Percentiles rank a stretch among this genome's conserved stretches.
phyloP scores from a whole-genome alignment of 768 basidiomycete genomes.

The Xerocomellus dryophilus region DNA sequence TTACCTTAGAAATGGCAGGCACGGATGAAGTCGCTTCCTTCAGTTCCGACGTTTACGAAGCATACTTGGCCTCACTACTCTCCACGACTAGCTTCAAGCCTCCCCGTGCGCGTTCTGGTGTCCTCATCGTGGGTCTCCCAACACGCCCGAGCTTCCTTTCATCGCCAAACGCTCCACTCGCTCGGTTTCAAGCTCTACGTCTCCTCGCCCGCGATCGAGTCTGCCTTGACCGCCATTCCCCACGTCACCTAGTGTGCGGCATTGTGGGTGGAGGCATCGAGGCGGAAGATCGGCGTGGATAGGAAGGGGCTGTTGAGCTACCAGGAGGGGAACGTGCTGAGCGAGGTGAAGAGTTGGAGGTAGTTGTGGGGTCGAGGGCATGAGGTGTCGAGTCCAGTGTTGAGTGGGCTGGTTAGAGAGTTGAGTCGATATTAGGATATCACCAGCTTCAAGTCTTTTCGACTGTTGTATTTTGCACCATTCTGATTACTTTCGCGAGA shows the following conservation, averaged over 20 bases:
- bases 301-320: conserved; percentile 65
- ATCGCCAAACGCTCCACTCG: conserved; percentile 75
- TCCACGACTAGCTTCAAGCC: conserved; percentile 95
- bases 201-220: conserved; percentile 74
- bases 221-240: conserved; percentile 73
- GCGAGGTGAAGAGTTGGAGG: conserved; percentile 89
- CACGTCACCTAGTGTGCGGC: conserved; percentile 79
- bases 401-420: conserved; percentile 5
- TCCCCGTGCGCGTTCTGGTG: conserved; percentile 78
- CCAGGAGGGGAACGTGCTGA: conserved; percentile 81
- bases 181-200: conserved; percentile 97
- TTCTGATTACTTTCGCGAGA: no score
- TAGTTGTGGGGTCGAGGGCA: conserved; percentile 75
- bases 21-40: conserved; percentile 98
- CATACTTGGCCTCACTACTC: conserved; percentile 92
- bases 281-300: conserved; percentile 77
- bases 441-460: no score
- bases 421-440: no score
- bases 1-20: conserved; percentile 83
- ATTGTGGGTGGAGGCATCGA: conserved; percentile 87
- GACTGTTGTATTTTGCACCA: no score
- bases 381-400: conserved; percentile 29
- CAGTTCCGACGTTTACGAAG: conserved; percentile 90
- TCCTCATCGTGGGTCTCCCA: conserved; percentile 87
- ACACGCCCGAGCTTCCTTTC: conserved; percentile 79